Base-by-base conservation (phyloP, 495 filamentous ascomycete species). In the Copromyces sp. region DNA sequence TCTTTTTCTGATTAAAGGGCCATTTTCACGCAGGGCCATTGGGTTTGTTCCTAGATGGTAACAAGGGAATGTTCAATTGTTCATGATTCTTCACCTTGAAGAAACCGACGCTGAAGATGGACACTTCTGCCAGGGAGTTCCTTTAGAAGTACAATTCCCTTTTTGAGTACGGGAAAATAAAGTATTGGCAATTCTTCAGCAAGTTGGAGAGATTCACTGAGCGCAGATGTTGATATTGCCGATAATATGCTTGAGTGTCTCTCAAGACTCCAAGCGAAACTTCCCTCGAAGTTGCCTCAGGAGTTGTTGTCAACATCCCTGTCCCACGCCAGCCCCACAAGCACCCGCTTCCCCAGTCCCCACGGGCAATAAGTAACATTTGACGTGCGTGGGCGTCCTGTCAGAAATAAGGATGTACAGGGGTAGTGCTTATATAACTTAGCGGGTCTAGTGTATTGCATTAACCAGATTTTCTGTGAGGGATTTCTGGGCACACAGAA, bases 221-320 rank as follows among this genome's bases (percentile, higher is more conserved):
- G 2, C 11, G 0, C 12, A 61, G 7, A 61, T 1, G 1, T 5
- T 5, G 12, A 17, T 2, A 0, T 9, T 4, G 24, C 1, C 14
- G 14, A 65, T 37, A 17, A 3, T 65, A 4, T 65, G 0, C 4
- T 4, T 12, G 53, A 65, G 53, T 65, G 53, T 65, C 53, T 65
- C 32, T 9, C 14, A 0, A 1, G 53, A 17, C 2, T 35, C 2
- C 0, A 61, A 61, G 29, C 24, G 14, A 61, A 61, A 32, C 24
- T 61, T 14, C 11, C 14, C 12, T 61, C 35, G 6, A 9, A 35
- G 24, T 61, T 65, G 53, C 37, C 53, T 35, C 29, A 9, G 53
- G 5, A 35, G 53, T 65, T 8, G 53, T 65, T 5, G 53, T 65
- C 29, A 65, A 65, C 29, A 32, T 17, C 53, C 53, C 53, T 65